phyloP scores from a whole-genome alignment of 1,284 basidiomycete species.

The Entoloma clypeatum region DNA sequence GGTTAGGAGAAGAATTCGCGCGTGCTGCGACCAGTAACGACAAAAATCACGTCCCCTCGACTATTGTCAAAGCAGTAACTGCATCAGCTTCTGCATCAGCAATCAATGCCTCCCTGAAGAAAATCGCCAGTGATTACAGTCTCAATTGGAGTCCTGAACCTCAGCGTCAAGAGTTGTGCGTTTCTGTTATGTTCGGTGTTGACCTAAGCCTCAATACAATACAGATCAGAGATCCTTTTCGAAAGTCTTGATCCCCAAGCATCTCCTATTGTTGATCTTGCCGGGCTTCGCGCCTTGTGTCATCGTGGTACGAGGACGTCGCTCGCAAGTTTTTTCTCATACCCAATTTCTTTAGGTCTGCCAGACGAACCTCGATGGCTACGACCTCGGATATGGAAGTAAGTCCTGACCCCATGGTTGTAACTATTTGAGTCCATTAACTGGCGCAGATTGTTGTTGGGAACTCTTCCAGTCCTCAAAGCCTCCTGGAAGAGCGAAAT shows the following conservation, averaged over 20 bases:
- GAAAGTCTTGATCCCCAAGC: slow-evolving; percentile 53
- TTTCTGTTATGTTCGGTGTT: slow-evolving; percentile 12
- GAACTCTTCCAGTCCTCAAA: slow-evolving; percentile 56
- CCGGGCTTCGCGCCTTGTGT: slow-evolving; percentile 51
- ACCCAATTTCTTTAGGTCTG: slow-evolving; percentile 44
- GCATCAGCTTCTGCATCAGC: slow-evolving; percentile 50
- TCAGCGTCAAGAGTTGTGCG: slow-evolving; percentile 59
- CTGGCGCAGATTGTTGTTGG: slow-evolving; percentile 54
- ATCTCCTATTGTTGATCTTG: slow-evolving; percentile 53
- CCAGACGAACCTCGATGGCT: slow-evolving; percentile 70
- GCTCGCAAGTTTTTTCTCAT: slow-evolving; percentile 1
- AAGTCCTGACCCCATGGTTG: slow-evolving; percentile 23
- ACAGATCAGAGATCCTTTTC: slow-evolving; percentile 51
- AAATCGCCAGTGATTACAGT: slow-evolving; percentile 49
- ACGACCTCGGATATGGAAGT: slow-evolving; percentile 73
- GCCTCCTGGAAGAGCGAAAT: slow-evolving; percentile 54
- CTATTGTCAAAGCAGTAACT: slow-evolving; percentile 50
- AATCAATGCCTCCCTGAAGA: slow-evolving; percentile 52
- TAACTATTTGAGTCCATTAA: slow-evolving; percentile 6
- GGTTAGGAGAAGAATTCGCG: slow-evolving; percentile 54
- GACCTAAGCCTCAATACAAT: slow-evolving; percentile 10
- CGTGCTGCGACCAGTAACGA: slow-evolving; percentile 49
- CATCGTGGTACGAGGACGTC: slow-evolving; percentile 43
- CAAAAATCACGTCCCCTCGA: slow-evolving; percentile 51
- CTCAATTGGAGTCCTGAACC: slow-evolving; percentile 64